A percentile compares a stretch with the other conserved stretches of the same genome.
Conservation (phyloP, 371 early-diverging fungal genomes). For the Batrachochytrium dendrobatidis region DNA sequence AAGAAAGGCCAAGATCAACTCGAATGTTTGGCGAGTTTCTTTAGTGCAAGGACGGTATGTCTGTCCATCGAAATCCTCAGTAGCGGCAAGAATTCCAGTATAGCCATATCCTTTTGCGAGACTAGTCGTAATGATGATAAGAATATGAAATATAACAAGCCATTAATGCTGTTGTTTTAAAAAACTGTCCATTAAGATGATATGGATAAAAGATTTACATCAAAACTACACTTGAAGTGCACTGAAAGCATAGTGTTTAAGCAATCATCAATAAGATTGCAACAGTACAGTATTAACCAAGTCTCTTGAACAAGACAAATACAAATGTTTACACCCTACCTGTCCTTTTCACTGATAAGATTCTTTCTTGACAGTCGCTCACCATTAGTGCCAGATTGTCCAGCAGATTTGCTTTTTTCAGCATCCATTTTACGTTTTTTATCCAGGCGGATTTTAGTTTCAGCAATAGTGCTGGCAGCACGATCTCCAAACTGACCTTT, state of each 20-base stretch:
- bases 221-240: too few relatives aligned
- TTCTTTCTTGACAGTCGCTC: too few relatives aligned
- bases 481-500: slow-evolving; percentile 79
- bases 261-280: too few relatives aligned
- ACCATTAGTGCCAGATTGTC: slow-evolving; percentile 22
- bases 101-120: slow-evolving; percentile 56
- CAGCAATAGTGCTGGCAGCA: slow-evolving; percentile 60
- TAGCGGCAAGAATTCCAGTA: slow-evolving; percentile 77
- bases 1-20: slow-evolving; percentile 77
- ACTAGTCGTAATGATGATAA: neutral
- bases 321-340: too few relatives aligned
- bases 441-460: slow-evolving; percentile 47
- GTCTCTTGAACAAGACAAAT: too few relatives aligned
- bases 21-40: slow-evolving; percentile 88
- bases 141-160: neutral
- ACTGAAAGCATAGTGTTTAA: too few relatives aligned
- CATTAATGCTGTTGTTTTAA: too few relatives aligned
- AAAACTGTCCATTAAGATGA: too few relatives aligned
- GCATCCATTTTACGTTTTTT: slow-evolving; percentile 50
- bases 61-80: slow-evolving; percentile 81
- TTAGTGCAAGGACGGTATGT: slow-evolving; percentile 86
- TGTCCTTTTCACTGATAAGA: too few relatives aligned
- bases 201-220: too few relatives aligned
- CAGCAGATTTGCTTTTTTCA: slow-evolving; percentile 21
- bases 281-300: too few relatives aligned